Base-by-base conservation (phyloP, 495 filamentous ascomycete species). In the Pseudomonodictys pantanalensis region DNA sequence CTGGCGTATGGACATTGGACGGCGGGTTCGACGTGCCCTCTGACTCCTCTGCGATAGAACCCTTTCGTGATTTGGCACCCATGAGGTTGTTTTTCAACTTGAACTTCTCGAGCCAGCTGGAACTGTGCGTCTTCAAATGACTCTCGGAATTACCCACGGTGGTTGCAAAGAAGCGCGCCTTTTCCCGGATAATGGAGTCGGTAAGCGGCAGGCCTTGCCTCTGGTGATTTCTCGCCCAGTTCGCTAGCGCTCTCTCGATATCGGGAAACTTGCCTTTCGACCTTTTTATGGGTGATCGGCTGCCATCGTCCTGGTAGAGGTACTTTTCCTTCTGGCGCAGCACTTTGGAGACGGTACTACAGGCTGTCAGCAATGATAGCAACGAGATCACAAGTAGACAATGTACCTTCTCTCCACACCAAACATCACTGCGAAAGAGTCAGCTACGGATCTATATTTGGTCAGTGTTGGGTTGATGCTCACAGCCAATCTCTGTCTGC, bases 401-500 rank as follows among this genome's bases (percentile, higher is more conserved):
- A 29, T 74, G 71, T 88, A 98, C 93, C 93, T 98, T 86, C 93
- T 80, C 77, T 99, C 93, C 52, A 99, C 93, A 22, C 93, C 92
- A 77, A 99, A 99, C 71, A 92, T 82, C 24, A 88, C 89, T 92
- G 43, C 26, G 65, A 28, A 71, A 76, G 53, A 73, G 61, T 69
- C 62, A 68, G 60, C 56, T 9, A 12, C 1, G 3, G 18, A 23
- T 24, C 17, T 10, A 42, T 56, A 63, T 50, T 51, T 52, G 64
- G 25, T 33, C 48, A 50, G 24, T 57, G 66, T 2, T 48, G 24
- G 29, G 20, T 42, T 35, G 25, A 24, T 42, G 52, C 83, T 73
- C 78, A 91, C 88, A 85, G 77, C 93, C 93, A 77, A 99, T 99
- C 69, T 97, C 93, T 22, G 92, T 96, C 73, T 99, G 93, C 75